A percentile compares a stretch with the other conserved stretches of the same genome.
phyloP scores from a whole-genome alignment of 148 eudicot species.

The Pharnaceum exiguum region DNA sequence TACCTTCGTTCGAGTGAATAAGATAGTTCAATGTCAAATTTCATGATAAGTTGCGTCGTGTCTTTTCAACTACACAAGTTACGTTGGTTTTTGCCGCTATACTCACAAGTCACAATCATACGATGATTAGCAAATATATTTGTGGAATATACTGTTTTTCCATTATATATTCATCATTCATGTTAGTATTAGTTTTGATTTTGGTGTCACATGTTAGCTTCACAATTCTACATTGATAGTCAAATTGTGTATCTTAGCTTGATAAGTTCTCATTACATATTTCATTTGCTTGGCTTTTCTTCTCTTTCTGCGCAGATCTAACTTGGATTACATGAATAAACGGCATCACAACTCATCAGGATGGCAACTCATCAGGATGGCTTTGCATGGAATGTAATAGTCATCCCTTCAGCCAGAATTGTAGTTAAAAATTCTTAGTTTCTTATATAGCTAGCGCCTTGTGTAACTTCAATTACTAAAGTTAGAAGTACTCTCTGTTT shows the following conservation, averaged over 20 bases:
- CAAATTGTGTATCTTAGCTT: not conserved
- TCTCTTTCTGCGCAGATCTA: slow-evolving; percentile 22
- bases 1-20: too few species aligned
- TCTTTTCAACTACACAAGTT: too few species aligned
- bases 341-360: not conserved
- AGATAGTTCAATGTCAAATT: too few species aligned
- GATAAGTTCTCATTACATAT: not conserved
- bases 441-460: too few species aligned
- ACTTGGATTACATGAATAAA: not conserved
- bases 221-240: not conserved
- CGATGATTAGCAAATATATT: not conserved
- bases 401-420: too few species aligned
- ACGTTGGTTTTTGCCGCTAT: too few species aligned
- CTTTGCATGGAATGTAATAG: not conserved
- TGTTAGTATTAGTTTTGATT: not conserved
- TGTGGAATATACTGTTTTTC: not conserved
- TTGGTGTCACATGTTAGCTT: not conserved
- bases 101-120: not conserved
- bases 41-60: too few species aligned
- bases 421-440: too few species aligned
- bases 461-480: too few species aligned
- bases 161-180: slow-evolving; percentile 5
- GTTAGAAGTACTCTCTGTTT: too few species aligned
- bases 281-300: not conserved
- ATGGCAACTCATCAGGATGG: not conserved